These are phyloP conservation scores for Sclerotinia spermophila DNA, from an alignment of 2,329 filamentous ascomycete genomes.

Conservation along the genomic window DNA sequence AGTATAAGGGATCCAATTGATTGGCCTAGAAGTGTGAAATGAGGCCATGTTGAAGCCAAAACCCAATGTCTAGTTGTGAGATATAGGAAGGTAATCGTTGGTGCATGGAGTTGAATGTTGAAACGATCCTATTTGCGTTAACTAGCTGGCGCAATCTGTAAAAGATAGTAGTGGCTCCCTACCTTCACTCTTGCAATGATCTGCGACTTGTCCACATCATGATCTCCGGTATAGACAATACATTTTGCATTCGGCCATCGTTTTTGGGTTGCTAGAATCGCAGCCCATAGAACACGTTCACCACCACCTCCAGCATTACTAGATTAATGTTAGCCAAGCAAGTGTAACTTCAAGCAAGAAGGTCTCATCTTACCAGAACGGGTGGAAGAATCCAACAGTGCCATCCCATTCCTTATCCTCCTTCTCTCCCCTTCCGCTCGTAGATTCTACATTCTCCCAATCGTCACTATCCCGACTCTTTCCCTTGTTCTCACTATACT, in stretches of 20 bases:
- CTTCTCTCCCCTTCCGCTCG: conserved; percentile 43
- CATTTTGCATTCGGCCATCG: conserved; percentile 86
- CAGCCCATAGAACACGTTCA: conserved; percentile 94
- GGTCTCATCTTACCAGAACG: conserved; percentile 70
- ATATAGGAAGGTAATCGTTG: conserved; percentile 84
- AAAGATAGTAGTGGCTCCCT: conserved; percentile 23
- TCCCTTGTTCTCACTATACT: conserved; percentile 22
- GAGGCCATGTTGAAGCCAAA: conserved; percentile 81
- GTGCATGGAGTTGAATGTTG: conserved; percentile 83
- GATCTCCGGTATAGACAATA: conserved; percentile 92
- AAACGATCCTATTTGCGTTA: conserved; percentile 63
- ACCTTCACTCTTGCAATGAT: conserved; percentile 78
- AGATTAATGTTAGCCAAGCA: conserved; percentile 19
- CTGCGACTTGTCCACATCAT: conserved; percentile 74
- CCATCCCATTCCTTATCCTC: conserved; percentile 68
- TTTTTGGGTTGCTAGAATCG: conserved; percentile 84
- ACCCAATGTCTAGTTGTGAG: conserved; percentile 84
- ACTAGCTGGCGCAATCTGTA: conserved; percentile 13
- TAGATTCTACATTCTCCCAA: conserved; percentile 67
- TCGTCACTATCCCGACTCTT: conserved; percentile 51
- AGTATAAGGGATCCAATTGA: conserved; percentile 83
- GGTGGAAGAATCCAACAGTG: conserved; percentile 94
- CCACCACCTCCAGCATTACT: conserved; percentile 96
- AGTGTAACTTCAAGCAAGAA: neutral
- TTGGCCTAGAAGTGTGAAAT: conserved; percentile 91